Percentiles rank a stretch among this genome's conserved stretches.
Evolutionary conservation across 1,284 basidiomycete genomes (phyloP).

Genomic region (Hemileia vastatrix): DNA sequence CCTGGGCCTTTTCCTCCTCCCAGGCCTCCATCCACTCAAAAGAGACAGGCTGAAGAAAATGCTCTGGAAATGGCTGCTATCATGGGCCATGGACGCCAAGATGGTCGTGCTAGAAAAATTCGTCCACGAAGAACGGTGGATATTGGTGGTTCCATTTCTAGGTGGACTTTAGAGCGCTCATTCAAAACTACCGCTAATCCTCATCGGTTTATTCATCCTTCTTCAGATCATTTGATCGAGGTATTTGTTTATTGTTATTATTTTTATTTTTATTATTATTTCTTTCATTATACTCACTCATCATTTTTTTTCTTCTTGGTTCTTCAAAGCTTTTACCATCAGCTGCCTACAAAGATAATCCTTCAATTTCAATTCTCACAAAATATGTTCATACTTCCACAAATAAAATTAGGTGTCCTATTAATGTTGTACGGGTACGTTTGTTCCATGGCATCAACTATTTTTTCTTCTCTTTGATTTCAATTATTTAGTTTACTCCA

Average conservation of each 20-base stretch:
- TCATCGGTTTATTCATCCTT: conserved; percentile 22
- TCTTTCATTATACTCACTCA: conserved; percentile 16
- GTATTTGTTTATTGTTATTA: conserved; percentile 21
- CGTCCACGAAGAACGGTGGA: conserved; percentile 19
- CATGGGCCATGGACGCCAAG: conserved; percentile 19
- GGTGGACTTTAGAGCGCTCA: conserved; percentile 19
- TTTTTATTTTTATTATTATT: background rate
- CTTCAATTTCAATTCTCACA: conserved; percentile 82
- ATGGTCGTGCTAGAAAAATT: conserved; percentile 20
- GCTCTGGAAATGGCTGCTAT: conserved; percentile 19
- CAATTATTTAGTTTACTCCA: conserved; percentile 70
- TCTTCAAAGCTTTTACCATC: conserved; percentile 69
- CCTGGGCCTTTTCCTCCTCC: conserved; percentile 17
- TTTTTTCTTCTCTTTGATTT: background rate
- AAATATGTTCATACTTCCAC: conserved; percentile 96
- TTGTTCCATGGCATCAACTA: background rate
- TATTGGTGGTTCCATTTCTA: conserved; percentile 16
- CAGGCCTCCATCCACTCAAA: conserved; percentile 16
- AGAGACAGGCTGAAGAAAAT: conserved; percentile 16
- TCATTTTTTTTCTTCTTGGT: background rate
- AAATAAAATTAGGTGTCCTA: conserved; percentile 94
- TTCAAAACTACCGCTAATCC: conserved; percentile 17
- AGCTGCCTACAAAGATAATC: conserved; percentile 75
- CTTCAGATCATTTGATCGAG: conserved; percentile 33
- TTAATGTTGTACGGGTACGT: conserved; percentile 81